Base-by-base conservation (phyloP, 208 protist species). In the Trypanosoma cruzi region DNA sequence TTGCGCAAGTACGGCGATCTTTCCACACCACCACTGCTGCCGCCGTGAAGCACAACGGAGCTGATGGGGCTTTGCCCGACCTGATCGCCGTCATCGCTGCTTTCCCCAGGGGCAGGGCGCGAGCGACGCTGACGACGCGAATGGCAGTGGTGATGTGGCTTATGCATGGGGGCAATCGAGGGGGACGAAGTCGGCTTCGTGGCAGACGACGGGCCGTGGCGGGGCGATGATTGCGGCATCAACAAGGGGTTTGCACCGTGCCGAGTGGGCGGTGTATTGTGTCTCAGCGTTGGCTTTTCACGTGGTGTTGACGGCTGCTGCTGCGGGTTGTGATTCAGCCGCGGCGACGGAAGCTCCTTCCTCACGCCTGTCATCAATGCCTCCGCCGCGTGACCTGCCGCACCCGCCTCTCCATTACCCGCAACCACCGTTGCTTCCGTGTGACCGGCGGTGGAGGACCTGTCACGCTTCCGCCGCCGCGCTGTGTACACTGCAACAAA, bases 401-500 rank as follows among this genome's bases (percentile, higher is more conserved):
- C 42, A 18, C 26, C 29, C 48, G 24, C 22, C 24, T 28, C 32
- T 4, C 10, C 55, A 37, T 24, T 24, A n/a, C n/a, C 49, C 73
- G 36, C 24, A 48, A 57, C 20, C 31, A 32, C 61, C 5, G 44
- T 26, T 63, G 57, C 24, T 62, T 26, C 29, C 5, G 71, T 40
- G 42, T 31, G 11, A 16, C n/a, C 36, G 50, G 10, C 59, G 60
- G 56, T 14, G 36, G 13, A 42, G 32, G 42, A 37, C 52, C n/a
- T 55, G 22, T 52, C 70, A 58, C 22, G 79, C 26, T 67, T 52
- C n/a, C 34, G 44, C 68, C 74, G 77, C 28, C 72, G 42, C 22
- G 31, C 42, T 31, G 73, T 57, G 63, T 89, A 90, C 14, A 29
- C 28, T 7, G 50, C 50, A 32, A 90, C 50, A 58, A 93, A 93